A percentile compares a stretch with the other conserved stretches of the same genome.
phyloP scores from a whole-genome alignment of 169 alveolate genomes.

The Miamiensis avidus region DNA sequence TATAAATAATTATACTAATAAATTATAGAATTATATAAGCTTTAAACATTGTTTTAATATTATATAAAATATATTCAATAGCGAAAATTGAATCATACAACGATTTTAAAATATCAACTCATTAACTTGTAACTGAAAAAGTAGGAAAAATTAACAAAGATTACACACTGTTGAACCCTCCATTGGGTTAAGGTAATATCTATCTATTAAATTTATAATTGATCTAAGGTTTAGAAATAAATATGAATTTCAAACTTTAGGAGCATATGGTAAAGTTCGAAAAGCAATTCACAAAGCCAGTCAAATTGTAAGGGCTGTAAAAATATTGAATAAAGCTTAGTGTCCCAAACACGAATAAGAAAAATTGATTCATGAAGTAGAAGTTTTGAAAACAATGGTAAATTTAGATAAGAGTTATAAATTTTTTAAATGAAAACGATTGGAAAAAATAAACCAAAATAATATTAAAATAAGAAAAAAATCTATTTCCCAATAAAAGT shows the following conservation, averaged over 20 bases:
- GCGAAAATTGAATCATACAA: background rate
- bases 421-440: background rate
- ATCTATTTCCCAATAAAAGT: background rate
- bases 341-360: constrained; percentile 35
- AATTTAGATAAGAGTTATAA: too few relatives aligned
- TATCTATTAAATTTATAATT: too few relatives aligned
- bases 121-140: constrained; percentile 8
- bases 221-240: background rate
- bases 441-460: background rate
- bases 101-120: background rate
- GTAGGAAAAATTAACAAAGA: constrained; percentile 40
- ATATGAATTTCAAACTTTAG: too few relatives aligned
- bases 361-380: constrained; percentile 45
- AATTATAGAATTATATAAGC: too few relatives aligned
- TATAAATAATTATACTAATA: too few relatives aligned
- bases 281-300: constrained; percentile 46
- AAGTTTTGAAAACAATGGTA: constrained; percentile 41
- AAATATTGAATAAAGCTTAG: constrained; percentile 28
- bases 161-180: constrained; percentile 46
- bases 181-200: constrained; percentile 38
- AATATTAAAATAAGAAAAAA: too few relatives aligned
- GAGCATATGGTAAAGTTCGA: constrained; percentile 55
- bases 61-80: too few relatives aligned
- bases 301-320: constrained; percentile 45
- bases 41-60: too few relatives aligned